A percentile compares a stretch with the other conserved stretches of the same genome.
Conservation (phyloP, 306 rosid genomes). For the Glycyrrhiza uralensis region DNA sequence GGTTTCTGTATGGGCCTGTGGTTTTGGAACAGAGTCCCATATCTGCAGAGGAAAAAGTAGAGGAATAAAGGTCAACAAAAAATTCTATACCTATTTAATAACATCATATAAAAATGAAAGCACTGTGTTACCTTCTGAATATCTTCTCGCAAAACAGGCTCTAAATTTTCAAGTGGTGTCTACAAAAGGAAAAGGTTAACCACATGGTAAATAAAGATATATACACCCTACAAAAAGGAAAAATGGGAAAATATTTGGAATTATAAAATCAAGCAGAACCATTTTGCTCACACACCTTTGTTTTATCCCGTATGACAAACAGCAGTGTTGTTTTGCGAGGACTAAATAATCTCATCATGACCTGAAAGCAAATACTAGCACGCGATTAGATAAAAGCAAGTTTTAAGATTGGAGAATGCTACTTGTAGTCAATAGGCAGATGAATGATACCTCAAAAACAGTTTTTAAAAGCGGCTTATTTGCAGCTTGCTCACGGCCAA, state of each 20-base stretch:
- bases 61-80: constrained; percentile 5
- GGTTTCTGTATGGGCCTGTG: constrained; percentile 70
- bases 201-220: constrained; percentile 10
- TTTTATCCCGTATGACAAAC: constrained; percentile 94
- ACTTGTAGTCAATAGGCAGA: neutral
- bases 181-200: constrained; percentile 25
- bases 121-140: constrained; percentile 63
- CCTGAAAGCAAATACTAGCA: constrained; percentile 43
- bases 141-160: constrained; percentile 85
- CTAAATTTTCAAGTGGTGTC: constrained; percentile 91
- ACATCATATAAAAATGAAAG: neutral
- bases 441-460: constrained; percentile 72
- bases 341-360: constrained; percentile 91
- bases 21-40: constrained; percentile 93
- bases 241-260: neutral
- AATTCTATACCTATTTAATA: neutral
- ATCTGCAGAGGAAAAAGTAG: constrained; percentile 49
- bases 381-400: constrained; percentile 7
- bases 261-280: neutral
- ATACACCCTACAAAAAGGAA: neutral
- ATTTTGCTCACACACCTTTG: constrained; percentile 55
- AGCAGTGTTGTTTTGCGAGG: constrained; percentile 86
- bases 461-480: constrained; percentile 92
- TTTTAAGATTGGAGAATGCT: constrained; percentile 3
- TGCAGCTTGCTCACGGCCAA: constrained; percentile 99